Evolutionary conservation across 2,329 filamentous ascomycete species (phyloP), one percentile per base, ranked within the genome.

Genomic region (Colletotrichum euphorbiae): DNA sequence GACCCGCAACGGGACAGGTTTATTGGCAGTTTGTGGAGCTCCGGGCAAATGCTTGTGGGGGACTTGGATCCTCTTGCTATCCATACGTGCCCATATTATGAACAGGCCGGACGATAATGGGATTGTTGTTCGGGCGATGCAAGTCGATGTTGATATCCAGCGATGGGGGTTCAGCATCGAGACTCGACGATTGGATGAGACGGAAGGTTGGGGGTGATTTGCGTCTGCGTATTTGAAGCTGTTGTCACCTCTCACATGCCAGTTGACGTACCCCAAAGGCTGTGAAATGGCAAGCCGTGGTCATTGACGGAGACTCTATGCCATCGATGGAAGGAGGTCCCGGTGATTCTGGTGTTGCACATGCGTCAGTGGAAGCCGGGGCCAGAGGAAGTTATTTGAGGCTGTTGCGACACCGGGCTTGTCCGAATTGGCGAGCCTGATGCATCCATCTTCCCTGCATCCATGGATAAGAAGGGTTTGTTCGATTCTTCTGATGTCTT

Each of bases 81-180:
- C 19, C 28, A 31, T 40, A 31, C 12, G 31, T 24, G 24, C 11
- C 19, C 17, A 33, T 62, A 36, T 11, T 62, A 56, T 51, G 17
- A 12, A 28, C 50, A 36, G 43, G 51, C 50, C 13, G 58, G 17
- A 28, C 9, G 42, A 63, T 50, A n/a, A 50, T 51, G 52, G 15
- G 42, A 38, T 21, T 64, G 19, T n/a, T 24, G 59, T 17, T 42
- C 19, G 38, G 51, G 51, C 15, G 19, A 57, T 42, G 40, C 43
- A 36, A 45, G 59, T 38, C 51, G 64, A 67, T 64, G 28, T 43
- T 58, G 60, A 40, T 42, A 64, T 58, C 51, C 46, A 36, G 52
- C 19, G 38, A 68, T 54, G 65, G 52, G 45, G 64, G 33, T 21
- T 21, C 33, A 31, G 46, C 65, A 68, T 68, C 65, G 60, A 57